Evolutionary conservation across 306 rosid genomes (phyloP).

Genomic region (Amphicarpaea edgeworthii): DNA sequence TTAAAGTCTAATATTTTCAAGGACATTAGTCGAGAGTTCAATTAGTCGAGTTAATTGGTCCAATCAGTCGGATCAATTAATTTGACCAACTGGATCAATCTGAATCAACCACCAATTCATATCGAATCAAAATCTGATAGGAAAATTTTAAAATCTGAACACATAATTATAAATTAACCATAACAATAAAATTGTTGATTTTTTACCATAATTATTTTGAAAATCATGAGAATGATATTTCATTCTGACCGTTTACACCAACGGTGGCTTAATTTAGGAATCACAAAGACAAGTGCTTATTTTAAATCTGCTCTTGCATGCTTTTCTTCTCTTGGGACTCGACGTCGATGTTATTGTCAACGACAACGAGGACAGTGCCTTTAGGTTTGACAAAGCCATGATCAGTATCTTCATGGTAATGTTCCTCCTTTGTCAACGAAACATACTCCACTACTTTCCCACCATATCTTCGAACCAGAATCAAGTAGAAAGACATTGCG

Average conservation of each 20-base stretch:
- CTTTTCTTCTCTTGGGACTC: conserved; percentile 49
- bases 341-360: conserved; percentile 20
- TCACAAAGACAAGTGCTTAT: conserved; percentile 1
- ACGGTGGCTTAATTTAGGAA: not conserved
- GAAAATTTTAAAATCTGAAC: too few relatives aligned
- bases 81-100: too few relatives aligned
- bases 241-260: not conserved
- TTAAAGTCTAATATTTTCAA: too few relatives aligned
- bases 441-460: conserved; percentile 53
- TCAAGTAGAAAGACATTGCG: conserved; percentile 59
- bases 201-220: not conserved
- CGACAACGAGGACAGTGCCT: conserved; percentile 4
- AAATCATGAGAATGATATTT: not conserved
- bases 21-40: too few relatives aligned
- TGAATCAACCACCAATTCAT: too few relatives aligned
- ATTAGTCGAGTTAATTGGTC: too few relatives aligned
- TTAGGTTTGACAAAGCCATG: conserved; percentile 27
- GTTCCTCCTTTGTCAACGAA: conserved; percentile 50
- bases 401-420: conserved; percentile 40
- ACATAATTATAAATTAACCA: too few relatives aligned
- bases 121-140: too few relatives aligned
- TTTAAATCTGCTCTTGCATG: conserved; percentile 32
- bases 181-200: not conserved
- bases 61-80: too few relatives aligned
- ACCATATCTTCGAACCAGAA: conserved; percentile 50